Base-by-base conservation (phyloP, 345 rosid genomes). In the Trapa incisa region DNA sequence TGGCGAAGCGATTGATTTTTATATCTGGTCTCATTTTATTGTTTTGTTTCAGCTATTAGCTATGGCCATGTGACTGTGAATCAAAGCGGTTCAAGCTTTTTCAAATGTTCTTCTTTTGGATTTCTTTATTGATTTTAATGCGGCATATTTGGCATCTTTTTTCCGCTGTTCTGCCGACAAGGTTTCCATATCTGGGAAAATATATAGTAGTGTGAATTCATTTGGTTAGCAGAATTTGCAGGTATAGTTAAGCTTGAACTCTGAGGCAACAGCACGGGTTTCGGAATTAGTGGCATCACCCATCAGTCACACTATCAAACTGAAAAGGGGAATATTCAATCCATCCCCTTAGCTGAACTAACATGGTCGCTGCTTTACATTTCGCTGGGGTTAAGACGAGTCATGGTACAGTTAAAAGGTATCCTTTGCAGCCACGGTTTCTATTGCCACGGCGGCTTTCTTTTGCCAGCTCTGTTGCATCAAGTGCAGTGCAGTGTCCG, bases 361-460 rank as follows among this genome's bases (percentile, higher is more conserved):
- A 72, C 47, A 73, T 73, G 76, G 76, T 65, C 11, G 13, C 68
- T 0, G 54, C 68, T 42, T 38, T 73, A 64, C 61, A 64, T 37
- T 5, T 73, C 2, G 36, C 64, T 29, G 17, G 68, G 35, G 68
- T 64, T 1, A 68, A 73, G 65, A 42, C 72, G 52, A 3, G 64
- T 1, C 29, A 57, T 50, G 33, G 22, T 0, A 17, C 36, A 1
- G 39, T 36, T 37, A 16, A 37, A 33, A 36, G 60, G 41, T 36
- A 64, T 52, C 53, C 71, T 63, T 56, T 12, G 61, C 72, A 15
- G 37, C 56, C 36, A 6, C 54, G 8, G 37, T 42, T 48, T 35
- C 10, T 68, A 16, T 61, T 33, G 32, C 54, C 65, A 35, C 68
- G 52, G 67, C 73, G 17, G 75, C 73, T 68, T 65, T 64, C 67